Base-by-base conservation (phyloP, 2,329 filamentous ascomycete genomes). In the Aureobasidium zeae region DNA sequence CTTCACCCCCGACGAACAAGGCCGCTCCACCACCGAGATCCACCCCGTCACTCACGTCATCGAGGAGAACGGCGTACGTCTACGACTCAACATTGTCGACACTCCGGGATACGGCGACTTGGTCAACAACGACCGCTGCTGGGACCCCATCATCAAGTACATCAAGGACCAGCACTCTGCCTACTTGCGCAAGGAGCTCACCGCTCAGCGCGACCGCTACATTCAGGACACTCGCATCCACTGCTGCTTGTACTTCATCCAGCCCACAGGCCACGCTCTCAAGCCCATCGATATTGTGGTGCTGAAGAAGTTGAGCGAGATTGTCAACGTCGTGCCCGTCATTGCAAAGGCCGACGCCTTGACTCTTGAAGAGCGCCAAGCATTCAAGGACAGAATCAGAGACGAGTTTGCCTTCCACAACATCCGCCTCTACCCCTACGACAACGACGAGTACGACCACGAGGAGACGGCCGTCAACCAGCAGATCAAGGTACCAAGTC, bases 131-230 rank as follows among this genome's bases (percentile, higher is more conserved):
- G 91, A 98, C 72, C 84, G 91, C 76, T 98, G 91, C 81, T 98
- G 91, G 91, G 91, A 98, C 64, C 91, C 91, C 52, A 98, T 98
- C 65, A 89, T 98, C 76, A 98, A 98, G 76, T 98, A 98, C 72
- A 98, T 98, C 77, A 98, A 98, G 77, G 91, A 98, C 70, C 91
- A 98, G 74, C 91, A 98, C 76, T 95, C 87, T 42, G 89, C 91
- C 59, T 98, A 96, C 73, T 80, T 98, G 57, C 86, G 91, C 69
- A 98, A 98, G 77, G 91, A 98, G 70, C 86, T 98, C 61, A 96
- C 91, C 45, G 91, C 91, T 55, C 91, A 98, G 76, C 86, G 91
- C 70, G 91, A 98, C 71, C 83, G 91, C 60, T 98, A 98, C 69
- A 95, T 98, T 56, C 89, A 94, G 73, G 91, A 98, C 69, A 98